These are phyloP conservation scores for Exophiala calicioides DNA, from an alignment of 2,329 filamentous ascomycete genomes.

Conservation along the genomic window DNA sequence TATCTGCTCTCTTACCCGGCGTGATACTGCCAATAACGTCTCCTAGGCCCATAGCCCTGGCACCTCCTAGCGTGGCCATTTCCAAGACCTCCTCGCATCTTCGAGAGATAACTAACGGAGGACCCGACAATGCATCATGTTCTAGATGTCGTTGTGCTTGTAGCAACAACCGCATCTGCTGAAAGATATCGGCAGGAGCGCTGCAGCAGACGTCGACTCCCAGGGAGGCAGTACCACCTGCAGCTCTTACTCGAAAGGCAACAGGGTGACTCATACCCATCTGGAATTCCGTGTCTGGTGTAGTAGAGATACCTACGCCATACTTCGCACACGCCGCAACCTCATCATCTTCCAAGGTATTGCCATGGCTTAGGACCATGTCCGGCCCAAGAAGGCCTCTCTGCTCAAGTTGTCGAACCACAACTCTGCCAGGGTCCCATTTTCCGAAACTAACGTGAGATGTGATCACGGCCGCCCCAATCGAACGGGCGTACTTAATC, in stretches of 20 bases:
- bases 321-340: slow-evolving; percentile 20
- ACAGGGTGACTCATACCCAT: slow-evolving; percentile 36
- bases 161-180: slow-evolving; percentile 34
- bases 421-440: slow-evolving; percentile 6
- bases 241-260: slow-evolving; percentile 29
- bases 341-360: slow-evolving; percentile 19
- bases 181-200: slow-evolving; percentile 33
- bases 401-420: slow-evolving; percentile 2
- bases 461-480: slow-evolving; percentile 10
- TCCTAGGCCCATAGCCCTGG: slow-evolving; percentile 34
- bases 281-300: slow-evolving; percentile 36
- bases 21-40: slow-evolving; percentile 34
- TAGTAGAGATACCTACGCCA: slow-evolving; percentile 30
- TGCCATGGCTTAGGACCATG: slow-evolving; percentile 11
- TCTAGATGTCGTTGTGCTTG: slow-evolving; percentile 30
- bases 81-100: slow-evolving; percentile 32
- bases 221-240: slow-evolving; percentile 22
- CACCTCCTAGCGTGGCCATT: slow-evolving; percentile 36
- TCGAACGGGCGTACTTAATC: slow-evolving; percentile 6
- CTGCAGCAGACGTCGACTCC: slow-evolving; percentile 35
- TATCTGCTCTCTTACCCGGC: slow-evolving; percentile 36
- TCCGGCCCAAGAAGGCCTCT: slow-evolving; percentile 7
- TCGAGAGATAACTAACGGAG: slow-evolving; percentile 21
- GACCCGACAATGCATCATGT: slow-evolving; percentile 7
- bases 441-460: slow-evolving; percentile 9